Evolutionary conservation across 1,139 yeast species (phyloP), one percentile per base, ranked within the genome.

Genomic region (Schwanniomyces etchellsii): DNA sequence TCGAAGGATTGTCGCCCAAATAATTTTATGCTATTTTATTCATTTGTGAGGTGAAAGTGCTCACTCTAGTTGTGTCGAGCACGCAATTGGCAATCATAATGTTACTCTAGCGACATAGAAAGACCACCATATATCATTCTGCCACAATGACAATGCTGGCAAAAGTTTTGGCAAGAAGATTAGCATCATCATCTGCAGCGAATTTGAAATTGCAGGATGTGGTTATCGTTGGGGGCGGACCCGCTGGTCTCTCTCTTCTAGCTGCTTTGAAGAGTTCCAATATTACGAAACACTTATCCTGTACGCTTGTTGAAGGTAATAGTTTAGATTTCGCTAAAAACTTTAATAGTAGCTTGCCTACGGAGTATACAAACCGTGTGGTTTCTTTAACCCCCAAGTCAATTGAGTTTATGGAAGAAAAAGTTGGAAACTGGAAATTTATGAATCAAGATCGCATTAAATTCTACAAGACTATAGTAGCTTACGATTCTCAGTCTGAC

Each of bases 141-240:
- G n/a, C n/a, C n/a, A n/a, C n/a, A n/a, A n/a, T n/a, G n/a, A n/a
- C n/a, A n/a, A n/a, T n/a, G n/a, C n/a, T n/a, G n/a, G n/a, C n/a
- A n/a, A n/a, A n/a, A n/a, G n/a, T n/a, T n/a, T 18, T 18, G 7
- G 21, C n/a, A 18, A 34, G 38, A 25, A 15, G 28, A 17, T 22
- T 36, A 11, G 39, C 39, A 11, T 34, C 39, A 5, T 32, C 38
- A 3, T 16, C 29, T 4, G 16, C 24, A 5, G 25, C 22, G 5
- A n/a, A 31, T 24, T 24, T 27, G 10, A 42, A 39, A 25, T 47
- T 57, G 15, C 68, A 70, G 31, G 99, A 91, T 52, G 77, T 93
- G 15, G 80, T 85, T 9, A 82, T 91, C 35, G 83, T 93, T 28
- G 99, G 99, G 16, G 98, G 95, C 5, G 99, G 99, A 0, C 96